Percentiles rank a stretch among this genome's conserved stretches.
Conservation (phyloP, 78 protist genomes). For the Speleostelium caveatum region DNA sequence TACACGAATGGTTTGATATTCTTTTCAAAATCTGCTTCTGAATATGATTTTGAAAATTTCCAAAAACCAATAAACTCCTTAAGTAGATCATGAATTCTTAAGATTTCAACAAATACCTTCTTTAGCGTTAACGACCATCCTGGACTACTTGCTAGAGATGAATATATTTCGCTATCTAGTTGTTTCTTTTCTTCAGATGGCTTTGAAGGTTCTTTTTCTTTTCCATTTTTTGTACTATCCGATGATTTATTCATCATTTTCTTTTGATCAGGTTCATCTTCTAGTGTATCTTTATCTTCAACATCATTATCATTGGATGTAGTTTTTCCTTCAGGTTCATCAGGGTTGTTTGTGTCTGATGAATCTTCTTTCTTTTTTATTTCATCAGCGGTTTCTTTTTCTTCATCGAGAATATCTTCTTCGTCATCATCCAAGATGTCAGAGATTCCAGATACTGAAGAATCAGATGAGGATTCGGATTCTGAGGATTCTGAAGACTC, state of each 20-base stretch:
- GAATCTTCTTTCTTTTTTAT: neutral
- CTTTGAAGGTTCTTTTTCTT: constrained; percentile 3
- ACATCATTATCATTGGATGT: neutral
- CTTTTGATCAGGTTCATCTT: neutral
- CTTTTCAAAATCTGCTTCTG: no score
- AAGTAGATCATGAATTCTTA: constrained; percentile 15
- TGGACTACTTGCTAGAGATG: neutral
- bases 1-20: constrained; percentile 1
- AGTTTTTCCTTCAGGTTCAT: neutral
- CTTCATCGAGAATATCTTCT: neutral
- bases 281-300: neutral
- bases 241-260: constrained; percentile 10
- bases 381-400: neutral
- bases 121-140: constrained; percentile 1
- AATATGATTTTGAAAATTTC: no score
- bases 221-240: neutral
- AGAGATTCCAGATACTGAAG: neutral
- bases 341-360: neutral
- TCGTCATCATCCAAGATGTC: constrained; percentile 37
- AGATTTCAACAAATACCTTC: constrained; percentile 28
- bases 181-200: neutral
- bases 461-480: neutral
- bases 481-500: neutral
- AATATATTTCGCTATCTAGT: neutral
- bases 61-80: neutral